Conservation (phyloP, 2,329 filamentous ascomycete genomes). For the Microcera coccophila region DNA sequence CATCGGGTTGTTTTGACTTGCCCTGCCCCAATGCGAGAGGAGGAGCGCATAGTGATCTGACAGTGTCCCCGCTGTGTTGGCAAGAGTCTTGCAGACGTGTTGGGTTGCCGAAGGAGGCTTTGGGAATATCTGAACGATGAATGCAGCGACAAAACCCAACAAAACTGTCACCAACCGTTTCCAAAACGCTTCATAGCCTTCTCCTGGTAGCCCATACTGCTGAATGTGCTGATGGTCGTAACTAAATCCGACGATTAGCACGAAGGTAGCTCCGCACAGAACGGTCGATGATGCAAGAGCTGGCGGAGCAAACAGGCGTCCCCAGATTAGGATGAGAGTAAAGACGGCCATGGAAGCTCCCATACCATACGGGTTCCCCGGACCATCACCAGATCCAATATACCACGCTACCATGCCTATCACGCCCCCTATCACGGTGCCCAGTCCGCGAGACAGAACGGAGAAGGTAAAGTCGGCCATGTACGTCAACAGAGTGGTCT, state of each 20-base stretch:
- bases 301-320: conserved; percentile 32
- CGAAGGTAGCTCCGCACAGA: conserved; percentile 37
- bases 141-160: conserved; percentile 3
- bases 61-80: conserved; percentile 7
- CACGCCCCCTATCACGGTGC: conserved; percentile 45
- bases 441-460: conserved; percentile 37
- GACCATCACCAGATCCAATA: conserved; percentile 45
- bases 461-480: conserved; percentile 49
- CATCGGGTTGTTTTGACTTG: conserved; percentile 10
- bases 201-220: conserved; percentile 43
- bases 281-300: conserved; percentile 28
- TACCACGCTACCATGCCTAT: conserved; percentile 49
- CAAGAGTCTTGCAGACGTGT: conserved; percentile 7
- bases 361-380: conserved; percentile 48
- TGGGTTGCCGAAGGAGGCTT: conserved; percentile 10
- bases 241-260: conserved; percentile 45
- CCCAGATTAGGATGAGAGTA: conserved; percentile 34
- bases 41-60: conserved; percentile 10
- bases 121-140: conserved; percentile 9
- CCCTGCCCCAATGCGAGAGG: conserved; percentile 14
- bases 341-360: conserved; percentile 42
- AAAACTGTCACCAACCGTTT: conserved; percentile 8
- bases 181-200: conserved; percentile 11
- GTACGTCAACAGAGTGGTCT: conserved; percentile 46
- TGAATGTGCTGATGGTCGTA: conserved; percentile 41